Base-by-base conservation (phyloP, 2,329 filamentous ascomycete species). In the Xylaria multiplex region DNA sequence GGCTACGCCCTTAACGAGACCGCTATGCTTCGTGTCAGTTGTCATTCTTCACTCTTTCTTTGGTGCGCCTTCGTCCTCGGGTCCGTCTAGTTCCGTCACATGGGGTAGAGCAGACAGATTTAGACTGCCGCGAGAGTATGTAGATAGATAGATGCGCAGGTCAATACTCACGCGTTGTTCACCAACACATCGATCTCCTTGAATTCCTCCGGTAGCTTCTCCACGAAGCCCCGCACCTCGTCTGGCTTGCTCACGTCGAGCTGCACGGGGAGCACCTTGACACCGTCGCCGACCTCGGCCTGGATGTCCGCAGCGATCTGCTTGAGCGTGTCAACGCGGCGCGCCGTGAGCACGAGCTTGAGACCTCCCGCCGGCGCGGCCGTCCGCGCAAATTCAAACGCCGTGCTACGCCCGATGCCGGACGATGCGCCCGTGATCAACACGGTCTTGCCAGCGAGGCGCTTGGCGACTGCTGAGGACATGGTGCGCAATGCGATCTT, bases 381-480 rank as follows among this genome's bases (percentile, higher is more conserved):
- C 1, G 94, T 95, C 64, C 93, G 89, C 30, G 96, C 96, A 76
- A 98, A 99, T 79, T 98, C 96, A 70, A 96, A 83, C n/a, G 95
- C 96, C 19, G 87, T 91, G 73, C 86, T 88, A 62, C 86, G 88
- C 27, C 96, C 96, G 79, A 99, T 98, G 68, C 96, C 96, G 22
- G 93, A 96, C 3, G 91, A 96, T 37, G 96, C 96, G 63, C 96
- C 96, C 5, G 96, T 98, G 69, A 99, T 87, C 64, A 98, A 81
- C 65, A 98, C 84, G 4, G 93, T 98, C 83, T 98, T 98, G 86
- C 93, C 93, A 75, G 91, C 86, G 67, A 99, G 92, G 82, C 95
- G 93, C 79, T 93, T 91, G 69, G 91, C 89, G 76, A 91, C 88
- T 45, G 92, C 87, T 54, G 85, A 80, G 42, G 74, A 69, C 83